Base-by-base conservation (phyloP, 202 grass and related monocot genomes). In the Hordeum pubiflorum region DNA sequence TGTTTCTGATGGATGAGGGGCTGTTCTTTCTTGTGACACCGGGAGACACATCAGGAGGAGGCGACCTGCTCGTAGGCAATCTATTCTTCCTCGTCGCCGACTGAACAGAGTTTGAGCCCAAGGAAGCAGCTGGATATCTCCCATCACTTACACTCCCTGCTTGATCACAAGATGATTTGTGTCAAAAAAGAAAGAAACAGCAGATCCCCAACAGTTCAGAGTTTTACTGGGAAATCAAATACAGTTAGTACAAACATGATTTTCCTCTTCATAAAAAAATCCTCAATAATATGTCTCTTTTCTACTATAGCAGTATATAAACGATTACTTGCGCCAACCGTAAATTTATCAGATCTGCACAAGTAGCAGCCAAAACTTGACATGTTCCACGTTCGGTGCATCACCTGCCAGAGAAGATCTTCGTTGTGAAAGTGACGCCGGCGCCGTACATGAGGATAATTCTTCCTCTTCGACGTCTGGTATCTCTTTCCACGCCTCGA, bases 401-500 rank as follows among this genome's bases (percentile, higher is more conserved):
- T 82, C 58, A 97, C 96, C 96, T 93, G 50, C 81, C 57, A 78
- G 41, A 60, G 92, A 85, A 83, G 90, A 84, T 74, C 81, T 87
- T 23, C 84, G 78, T 58, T 94, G 88, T n/a, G 78, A 82, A 6
- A 87, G 81, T 7, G 84, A 81, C 52, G 75, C 46, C 9, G 79
- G 70, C 8, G 64, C 81, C 70, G 77, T 24, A 43, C 82, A 90
- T 0, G 89, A 91, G 39, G 87, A 78, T 75, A 71, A 58, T 26
- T 93, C 83, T 7, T 77, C 85, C 64, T 91, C 90, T 73, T 86
- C 85, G 43, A 65, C 38, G n/a, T 85, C 84, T 6, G 96, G 92
- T 72, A 99, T 95, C 77, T 90, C 90, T 77, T 89, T 95, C 96
- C 92, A 95, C 9, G 84, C 90, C 77, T 99, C 87, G 63, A 99